Percentiles rank a stretch among this genome's conserved stretches.
phyloP scores from a whole-genome alignment of 129 eudicot genomes.

The Flaveria linearis region DNA sequence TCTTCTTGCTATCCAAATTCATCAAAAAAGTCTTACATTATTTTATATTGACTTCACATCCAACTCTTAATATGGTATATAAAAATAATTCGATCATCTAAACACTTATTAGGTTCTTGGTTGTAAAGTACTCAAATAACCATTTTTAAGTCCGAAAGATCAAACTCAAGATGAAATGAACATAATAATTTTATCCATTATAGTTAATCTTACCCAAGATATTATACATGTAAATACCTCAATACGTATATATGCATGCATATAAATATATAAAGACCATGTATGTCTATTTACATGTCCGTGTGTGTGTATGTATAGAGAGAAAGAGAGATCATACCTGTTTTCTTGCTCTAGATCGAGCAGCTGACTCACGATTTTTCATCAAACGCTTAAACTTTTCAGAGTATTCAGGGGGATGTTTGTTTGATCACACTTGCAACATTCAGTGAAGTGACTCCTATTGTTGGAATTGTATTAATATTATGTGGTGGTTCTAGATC shows the following conservation, averaged over 20 bases:
- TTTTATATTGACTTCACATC: too few species aligned
- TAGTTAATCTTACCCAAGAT: background rate
- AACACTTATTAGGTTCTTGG: background rate
- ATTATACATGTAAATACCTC: background rate
- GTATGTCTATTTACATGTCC: too few species aligned
- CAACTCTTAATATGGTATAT: too few species aligned
- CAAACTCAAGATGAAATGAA: background rate
- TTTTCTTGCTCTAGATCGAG: slow-evolving; percentile 61
- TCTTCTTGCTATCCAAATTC: background rate
- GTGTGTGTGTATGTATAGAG: background rate
- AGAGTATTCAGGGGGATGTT: slow-evolving; percentile 27
- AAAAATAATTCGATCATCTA: background rate
- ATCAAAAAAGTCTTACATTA: background rate
- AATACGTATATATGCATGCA: too few species aligned
- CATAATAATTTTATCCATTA: background rate
- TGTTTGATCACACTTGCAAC: slow-evolving; percentile 1
- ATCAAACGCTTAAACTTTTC: slow-evolving; percentile 46
- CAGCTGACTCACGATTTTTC: slow-evolving; percentile 65
- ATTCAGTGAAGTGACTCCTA: slow-evolving; percentile 18
- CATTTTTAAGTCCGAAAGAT: background rate
- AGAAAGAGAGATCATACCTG: slow-evolving; percentile 38
- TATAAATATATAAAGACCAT: too few species aligned
- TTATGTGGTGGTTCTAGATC: slow-evolving; percentile 28
- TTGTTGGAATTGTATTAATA: background rate
- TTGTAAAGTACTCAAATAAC: background rate